Conservation (phyloP, 192 early-diverging fungal genomes). For the Backusella tarrabulga region DNA sequence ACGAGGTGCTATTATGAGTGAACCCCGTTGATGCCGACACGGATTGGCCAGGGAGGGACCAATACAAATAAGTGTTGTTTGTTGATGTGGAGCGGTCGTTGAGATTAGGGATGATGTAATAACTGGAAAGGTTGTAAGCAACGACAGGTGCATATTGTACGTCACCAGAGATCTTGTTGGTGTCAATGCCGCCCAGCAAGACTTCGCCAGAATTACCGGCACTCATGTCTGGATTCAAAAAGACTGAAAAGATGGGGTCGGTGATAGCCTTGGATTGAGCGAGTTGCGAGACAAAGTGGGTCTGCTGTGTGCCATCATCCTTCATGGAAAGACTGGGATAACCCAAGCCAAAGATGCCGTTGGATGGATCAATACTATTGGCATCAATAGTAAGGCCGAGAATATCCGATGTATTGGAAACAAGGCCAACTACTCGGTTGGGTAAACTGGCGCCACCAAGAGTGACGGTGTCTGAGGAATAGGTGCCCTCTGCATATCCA, state of each 20-base stretch:
- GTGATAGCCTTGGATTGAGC: constrained; percentile 3
- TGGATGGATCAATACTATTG: not conserved
- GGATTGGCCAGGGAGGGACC: constrained; percentile 19
- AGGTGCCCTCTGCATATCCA: constrained; percentile 29
- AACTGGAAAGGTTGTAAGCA: not conserved
- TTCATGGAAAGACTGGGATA: constrained; percentile 19
- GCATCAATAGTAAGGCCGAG: constrained; percentile 2
- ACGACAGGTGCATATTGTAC: constrained; percentile 40
- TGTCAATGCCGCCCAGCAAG: constrained; percentile 47
- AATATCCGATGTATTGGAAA: constrained; percentile 15
- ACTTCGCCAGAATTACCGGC: constrained; percentile 37
- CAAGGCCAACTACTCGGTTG: constrained; percentile 29
- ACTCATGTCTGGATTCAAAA: constrained; percentile 3
- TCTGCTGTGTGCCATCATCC: not conserved
- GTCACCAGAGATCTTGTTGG: constrained; percentile 32
- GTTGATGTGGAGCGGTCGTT: not conserved
- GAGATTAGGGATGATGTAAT: not conserved
- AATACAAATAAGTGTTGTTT: constrained; percentile 18
- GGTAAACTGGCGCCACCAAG: constrained; percentile 12
- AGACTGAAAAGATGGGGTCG: constrained; percentile 24
- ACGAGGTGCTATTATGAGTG: not conserved
- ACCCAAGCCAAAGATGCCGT: constrained; percentile 37
- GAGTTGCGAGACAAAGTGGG: constrained; percentile 18
- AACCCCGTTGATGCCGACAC: not conserved
- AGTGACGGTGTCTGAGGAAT: constrained; percentile 25